These are phyloP conservation scores for Salix suchowensis DNA, from an alignment of 345 rosid genomes.

Conservation along the genomic window DNA sequence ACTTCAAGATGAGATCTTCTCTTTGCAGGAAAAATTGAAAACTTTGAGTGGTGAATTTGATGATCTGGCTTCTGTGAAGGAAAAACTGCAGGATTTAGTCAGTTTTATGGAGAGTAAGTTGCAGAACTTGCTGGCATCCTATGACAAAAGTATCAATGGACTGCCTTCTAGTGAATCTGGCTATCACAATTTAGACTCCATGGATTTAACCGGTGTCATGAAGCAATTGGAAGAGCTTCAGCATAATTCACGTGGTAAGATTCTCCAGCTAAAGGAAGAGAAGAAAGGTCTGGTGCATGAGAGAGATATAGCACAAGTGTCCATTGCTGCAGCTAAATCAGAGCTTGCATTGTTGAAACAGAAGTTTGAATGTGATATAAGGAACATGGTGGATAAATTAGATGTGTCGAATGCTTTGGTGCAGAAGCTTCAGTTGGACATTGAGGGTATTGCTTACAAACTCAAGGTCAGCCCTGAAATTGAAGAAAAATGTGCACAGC, in stretches of 20 bases:
- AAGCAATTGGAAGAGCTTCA: conserved; percentile 51
- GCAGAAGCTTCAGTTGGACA: conserved; percentile 59
- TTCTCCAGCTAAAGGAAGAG: conserved; percentile 48
- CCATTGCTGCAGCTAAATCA: conserved; percentile 44
- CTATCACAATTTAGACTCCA: conserved; percentile 37
- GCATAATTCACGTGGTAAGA: conserved; percentile 43
- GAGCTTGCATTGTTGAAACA: conserved; percentile 47
- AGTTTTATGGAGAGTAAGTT: conserved; percentile 41
- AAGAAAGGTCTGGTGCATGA: conserved; percentile 47
- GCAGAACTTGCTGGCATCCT: conserved; percentile 37
- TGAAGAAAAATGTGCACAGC: conserved; percentile 47
- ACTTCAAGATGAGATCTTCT: conserved; percentile 42
- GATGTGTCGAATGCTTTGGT: conserved; percentile 40
- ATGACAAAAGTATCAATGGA: conserved; percentile 36
- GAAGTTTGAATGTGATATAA: conserved; percentile 46
- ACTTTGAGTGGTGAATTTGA: conserved; percentile 39
- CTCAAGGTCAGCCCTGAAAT: conserved; percentile 46
- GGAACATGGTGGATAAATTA: conserved; percentile 40
- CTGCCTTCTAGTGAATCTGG: conserved; percentile 30
- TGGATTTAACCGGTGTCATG: conserved; percentile 34
- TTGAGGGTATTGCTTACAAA: conserved; percentile 52
- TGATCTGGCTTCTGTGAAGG: conserved; percentile 43
- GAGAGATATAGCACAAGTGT: conserved; percentile 41
- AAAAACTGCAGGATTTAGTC: conserved; percentile 41
- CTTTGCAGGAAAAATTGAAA: conserved; percentile 54